phyloP scores from a whole-genome alignment of 2,329 filamentous ascomycete genomes.

The Alternaria triticina region DNA sequence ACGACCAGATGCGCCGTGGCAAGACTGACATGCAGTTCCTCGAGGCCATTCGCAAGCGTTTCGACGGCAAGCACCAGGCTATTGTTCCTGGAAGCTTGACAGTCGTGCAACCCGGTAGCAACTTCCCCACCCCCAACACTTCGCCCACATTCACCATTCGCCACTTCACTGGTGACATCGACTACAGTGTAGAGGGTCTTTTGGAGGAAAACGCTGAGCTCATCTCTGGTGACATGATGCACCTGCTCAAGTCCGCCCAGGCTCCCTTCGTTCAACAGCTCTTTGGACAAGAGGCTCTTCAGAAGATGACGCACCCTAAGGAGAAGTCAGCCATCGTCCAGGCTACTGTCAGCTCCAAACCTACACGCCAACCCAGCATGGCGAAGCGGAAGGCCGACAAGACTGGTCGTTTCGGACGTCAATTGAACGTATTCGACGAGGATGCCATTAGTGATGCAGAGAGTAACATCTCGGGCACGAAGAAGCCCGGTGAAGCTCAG shows the following conservation, averaged over 20 bases:
- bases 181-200: conserved; percentile 85
- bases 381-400: conserved; percentile 76
- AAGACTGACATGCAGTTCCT: conserved; percentile 88
- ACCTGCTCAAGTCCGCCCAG: conserved; percentile 85
- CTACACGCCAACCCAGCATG: conserved; percentile 89
- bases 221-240: conserved; percentile 94
- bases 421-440: conserved; percentile 50
- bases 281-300: conserved; percentile 94
- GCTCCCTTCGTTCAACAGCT: conserved; percentile 88
- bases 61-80: conserved; percentile 91
- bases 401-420: conserved; percentile 54
- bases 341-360: conserved; percentile 94
- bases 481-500: conserved; percentile 34
- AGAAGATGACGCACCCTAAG: conserved; percentile 90
- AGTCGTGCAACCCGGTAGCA: conserved; percentile 81
- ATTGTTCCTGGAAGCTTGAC: conserved; percentile 80
- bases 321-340: conserved; percentile 93
- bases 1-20: conserved; percentile 91
- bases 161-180: conserved; percentile 95
- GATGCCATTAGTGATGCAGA: conserved; percentile 55
- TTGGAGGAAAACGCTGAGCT: conserved; percentile 96
- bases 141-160: conserved; percentile 85
- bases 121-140: conserved; percentile 84
- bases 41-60: conserved; percentile 89
- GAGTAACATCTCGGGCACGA: conserved; percentile 52